phyloP scores from a whole-genome alignment of 306 rosid genomes.

The Sindora glabra region DNA sequence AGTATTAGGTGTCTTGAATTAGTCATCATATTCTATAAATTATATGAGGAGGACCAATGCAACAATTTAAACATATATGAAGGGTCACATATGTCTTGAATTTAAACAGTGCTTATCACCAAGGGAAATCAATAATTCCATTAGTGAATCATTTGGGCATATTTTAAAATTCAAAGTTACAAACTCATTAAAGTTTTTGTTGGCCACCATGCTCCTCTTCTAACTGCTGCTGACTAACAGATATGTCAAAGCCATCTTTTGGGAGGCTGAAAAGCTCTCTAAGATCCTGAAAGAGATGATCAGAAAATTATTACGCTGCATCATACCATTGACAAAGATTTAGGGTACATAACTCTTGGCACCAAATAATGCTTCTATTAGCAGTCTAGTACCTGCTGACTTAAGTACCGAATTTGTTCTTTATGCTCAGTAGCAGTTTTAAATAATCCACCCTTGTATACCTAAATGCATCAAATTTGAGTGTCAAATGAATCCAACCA shows the following conservation, averaged over 20 bases:
- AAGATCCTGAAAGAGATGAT: constrained; percentile 58
- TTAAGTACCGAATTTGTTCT: constrained; percentile 85
- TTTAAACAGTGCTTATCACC: not conserved
- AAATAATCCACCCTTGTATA: constrained; percentile 80
- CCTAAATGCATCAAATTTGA: constrained; percentile 30
- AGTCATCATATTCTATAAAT: not conserved
- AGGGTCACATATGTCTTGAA: too few relatives aligned
- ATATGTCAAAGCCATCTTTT: constrained; percentile 81
- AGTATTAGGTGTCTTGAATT: not conserved
- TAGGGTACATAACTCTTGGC: not conserved
- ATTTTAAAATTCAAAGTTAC: too few relatives aligned
- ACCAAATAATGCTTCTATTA: not conserved
- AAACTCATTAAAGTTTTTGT: constrained; percentile 45
- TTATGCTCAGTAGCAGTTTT: constrained; percentile 91
- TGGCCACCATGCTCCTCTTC: constrained; percentile 73
- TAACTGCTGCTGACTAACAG: constrained; percentile 80
- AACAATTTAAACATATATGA: too few relatives aligned
- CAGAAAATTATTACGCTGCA: not conserved
- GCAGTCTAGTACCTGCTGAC: constrained; percentile 79
- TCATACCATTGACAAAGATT: not conserved
- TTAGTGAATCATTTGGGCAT: not conserved
- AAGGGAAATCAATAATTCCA: not conserved
- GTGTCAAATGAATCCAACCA: not conserved
- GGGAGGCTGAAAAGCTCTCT: constrained; percentile 88
- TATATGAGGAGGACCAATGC: not conserved